phyloP scores from a whole-genome alignment of 2,329 filamentous ascomycete species.

The Fusarium sp. region DNA sequence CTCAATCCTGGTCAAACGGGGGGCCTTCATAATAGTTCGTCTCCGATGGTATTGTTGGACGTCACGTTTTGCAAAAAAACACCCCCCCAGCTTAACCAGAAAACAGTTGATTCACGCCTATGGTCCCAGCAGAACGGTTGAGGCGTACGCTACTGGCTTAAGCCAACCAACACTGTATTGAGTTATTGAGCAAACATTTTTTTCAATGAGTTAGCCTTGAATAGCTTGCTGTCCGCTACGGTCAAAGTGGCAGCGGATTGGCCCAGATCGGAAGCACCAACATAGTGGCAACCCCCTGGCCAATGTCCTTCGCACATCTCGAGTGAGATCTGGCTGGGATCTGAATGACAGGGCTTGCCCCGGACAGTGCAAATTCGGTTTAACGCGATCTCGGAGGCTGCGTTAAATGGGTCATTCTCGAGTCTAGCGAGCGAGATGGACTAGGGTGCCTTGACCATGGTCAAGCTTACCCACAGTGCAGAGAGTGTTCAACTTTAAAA shows the following conservation, averaged over 20 bases:
- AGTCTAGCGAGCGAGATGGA: slow-evolving; percentile 16
- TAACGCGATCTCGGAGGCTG: slow-evolving; percentile 40
- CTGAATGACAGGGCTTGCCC: slow-evolving; percentile 38
- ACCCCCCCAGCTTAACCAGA: slow-evolving; percentile 13
- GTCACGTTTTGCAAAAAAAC: slow-evolving; percentile 20
- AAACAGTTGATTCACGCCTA: slow-evolving; percentile 4
- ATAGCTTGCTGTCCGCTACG: slow-evolving; percentile 6
- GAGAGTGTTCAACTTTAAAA: not conserved
- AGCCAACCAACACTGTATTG: slow-evolving; percentile 16
- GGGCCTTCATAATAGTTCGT: not conserved
- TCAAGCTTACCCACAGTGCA: slow-evolving; percentile 15
- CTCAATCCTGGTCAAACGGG: not conserved
- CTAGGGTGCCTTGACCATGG: slow-evolving; percentile 5
- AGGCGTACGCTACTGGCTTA: slow-evolving; percentile 19
- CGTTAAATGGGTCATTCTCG: slow-evolving; percentile 30
- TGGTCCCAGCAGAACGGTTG: slow-evolving; percentile 32
- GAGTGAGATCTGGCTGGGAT: slow-evolving; percentile 39
- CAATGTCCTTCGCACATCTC: slow-evolving; percentile 25
- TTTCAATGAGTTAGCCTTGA: slow-evolving; percentile 1
- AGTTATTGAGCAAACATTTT: slow-evolving; percentile 32
- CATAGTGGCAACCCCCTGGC: slow-evolving; percentile 35
- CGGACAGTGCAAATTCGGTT: slow-evolving; percentile 36
- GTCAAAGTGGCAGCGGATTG: slow-evolving; percentile 19
- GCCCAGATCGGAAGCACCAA: slow-evolving; percentile 29
- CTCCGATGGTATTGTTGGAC: not conserved